Evolutionary conservation across 768 basidiomycete genomes (phyloP).

Genomic region (Dacryopinax primogenitus): DNA sequence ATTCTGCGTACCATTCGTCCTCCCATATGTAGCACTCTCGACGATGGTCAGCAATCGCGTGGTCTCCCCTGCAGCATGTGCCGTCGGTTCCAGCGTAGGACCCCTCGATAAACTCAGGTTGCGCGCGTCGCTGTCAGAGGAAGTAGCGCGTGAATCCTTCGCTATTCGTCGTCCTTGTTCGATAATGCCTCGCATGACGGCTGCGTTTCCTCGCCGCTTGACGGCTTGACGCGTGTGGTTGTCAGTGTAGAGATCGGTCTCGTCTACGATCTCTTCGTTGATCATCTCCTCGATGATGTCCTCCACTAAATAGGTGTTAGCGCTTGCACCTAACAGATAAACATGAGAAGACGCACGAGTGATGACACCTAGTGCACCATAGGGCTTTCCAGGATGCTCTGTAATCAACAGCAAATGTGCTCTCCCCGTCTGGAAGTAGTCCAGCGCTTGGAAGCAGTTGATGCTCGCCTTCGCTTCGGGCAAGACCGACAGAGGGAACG

Average conservation of each 20-base stretch:
- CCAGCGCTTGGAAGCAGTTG: constrained; percentile 88
- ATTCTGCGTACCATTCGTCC: neutral
- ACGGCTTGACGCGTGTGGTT: constrained; percentile 70
- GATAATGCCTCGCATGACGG: constrained; percentile 42
- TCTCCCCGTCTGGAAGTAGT: constrained; percentile 72
- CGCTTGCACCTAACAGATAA: neutral
- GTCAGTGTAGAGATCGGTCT: constrained; percentile 81
- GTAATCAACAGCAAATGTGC: constrained; percentile 84
- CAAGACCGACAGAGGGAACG: constrained; percentile 66
- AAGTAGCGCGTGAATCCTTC: neutral
- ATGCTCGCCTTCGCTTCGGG: constrained; percentile 82
- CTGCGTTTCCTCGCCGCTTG: constrained; percentile 54
- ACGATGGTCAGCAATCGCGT: neutral
- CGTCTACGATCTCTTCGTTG: constrained; percentile 89
- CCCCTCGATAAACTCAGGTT: neutral
- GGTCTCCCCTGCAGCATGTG: neutral
- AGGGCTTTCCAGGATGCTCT: constrained; percentile 63
- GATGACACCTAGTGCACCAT: constrained; percentile 83
- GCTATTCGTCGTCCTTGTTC: constrained; percentile 14
- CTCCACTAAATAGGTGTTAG: constrained; percentile 13
- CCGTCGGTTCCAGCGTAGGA: neutral
- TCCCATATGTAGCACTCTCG: neutral
- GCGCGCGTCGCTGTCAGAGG: neutral
- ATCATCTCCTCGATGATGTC: constrained; percentile 63
- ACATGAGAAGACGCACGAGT: constrained; percentile 61